phyloP scores from a whole-genome alignment of 2,329 filamentous ascomycete genomes.

The Metarhizium album region DNA sequence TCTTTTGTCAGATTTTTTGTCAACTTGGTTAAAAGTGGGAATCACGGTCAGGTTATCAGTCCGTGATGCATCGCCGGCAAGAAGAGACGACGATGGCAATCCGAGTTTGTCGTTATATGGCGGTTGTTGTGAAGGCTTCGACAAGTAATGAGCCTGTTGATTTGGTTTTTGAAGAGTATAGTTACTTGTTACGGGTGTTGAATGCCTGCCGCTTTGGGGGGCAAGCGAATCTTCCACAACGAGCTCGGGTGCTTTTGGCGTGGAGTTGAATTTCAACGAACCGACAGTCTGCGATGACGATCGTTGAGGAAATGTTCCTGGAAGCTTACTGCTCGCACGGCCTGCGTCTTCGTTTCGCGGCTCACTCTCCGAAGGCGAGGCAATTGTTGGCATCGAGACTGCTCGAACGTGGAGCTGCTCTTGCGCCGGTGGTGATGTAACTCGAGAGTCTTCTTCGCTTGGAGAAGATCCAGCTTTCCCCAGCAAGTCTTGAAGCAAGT shows the following conservation, averaged over 20 bases:
- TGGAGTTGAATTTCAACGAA: slow-evolving; percentile 20
- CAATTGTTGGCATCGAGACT: slow-evolving; percentile 22
- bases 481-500: slow-evolving; percentile 35
- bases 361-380: slow-evolving; percentile 39
- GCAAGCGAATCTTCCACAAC: slow-evolving; percentile 30
- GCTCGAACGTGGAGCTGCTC: slow-evolving; percentile 25
- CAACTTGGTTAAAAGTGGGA: slow-evolving; percentile 58
- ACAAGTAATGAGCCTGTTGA: slow-evolving; percentile 8
- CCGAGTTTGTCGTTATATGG: slow-evolving; percentile 18
- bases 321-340: slow-evolving; percentile 13
- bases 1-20: slow-evolving; percentile 65
- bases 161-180: background rate
- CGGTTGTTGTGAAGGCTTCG: slow-evolving; percentile 10
- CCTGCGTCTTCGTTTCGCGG: slow-evolving; percentile 38
- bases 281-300: slow-evolving; percentile 42
- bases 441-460: slow-evolving; percentile 15
- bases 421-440: slow-evolving; percentile 14
- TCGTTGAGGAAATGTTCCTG: slow-evolving; percentile 36
- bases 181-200: background rate
- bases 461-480: slow-evolving; percentile 32
- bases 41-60: slow-evolving; percentile 75
- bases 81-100: slow-evolving; percentile 47
- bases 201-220: slow-evolving; percentile 5
- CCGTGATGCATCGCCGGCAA: slow-evolving; percentile 53
- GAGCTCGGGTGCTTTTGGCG: slow-evolving; percentile 13